These are phyloP conservation scores for Candida silvatica DNA, from an alignment of 805 yeast species.

Conservation along the genomic window DNA sequence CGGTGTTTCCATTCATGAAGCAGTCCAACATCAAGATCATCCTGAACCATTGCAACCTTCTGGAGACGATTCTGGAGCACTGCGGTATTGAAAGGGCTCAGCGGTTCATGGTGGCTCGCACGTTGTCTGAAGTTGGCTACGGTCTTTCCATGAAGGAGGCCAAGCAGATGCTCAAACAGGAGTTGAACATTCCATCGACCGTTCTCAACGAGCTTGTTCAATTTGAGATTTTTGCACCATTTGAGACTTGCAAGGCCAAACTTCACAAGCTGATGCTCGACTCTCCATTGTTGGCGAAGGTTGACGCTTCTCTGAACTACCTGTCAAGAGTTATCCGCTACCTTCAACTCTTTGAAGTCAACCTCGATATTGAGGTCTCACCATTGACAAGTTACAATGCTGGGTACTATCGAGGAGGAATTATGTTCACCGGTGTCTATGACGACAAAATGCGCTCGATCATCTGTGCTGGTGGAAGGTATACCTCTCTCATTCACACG, in stretches of 20 bases:
- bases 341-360: conserved; percentile 51
- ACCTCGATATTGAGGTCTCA: conserved; percentile 41
- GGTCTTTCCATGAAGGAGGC: conserved; percentile 58
- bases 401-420: conserved; percentile 67
- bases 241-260: conserved; percentile 53
- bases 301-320: conserved; percentile 57
- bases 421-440: conserved; percentile 82
- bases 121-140: conserved; percentile 70
- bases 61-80: conserved; percentile 70
- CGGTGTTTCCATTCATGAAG: conserved; percentile 59
- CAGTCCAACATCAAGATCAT: conserved; percentile 48
- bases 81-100: conserved; percentile 77
- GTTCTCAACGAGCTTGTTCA: conserved; percentile 72
- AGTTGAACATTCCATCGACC: conserved; percentile 71
- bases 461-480: conserved; percentile 91
- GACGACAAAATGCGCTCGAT: conserved; percentile 46
- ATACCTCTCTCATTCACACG: conserved; percentile 62
- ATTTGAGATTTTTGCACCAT: conserved; percentile 69
- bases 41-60: conserved; percentile 73
- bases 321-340: conserved; percentile 49
- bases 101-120: conserved; percentile 54
- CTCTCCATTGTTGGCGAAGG: conserved; percentile 49
- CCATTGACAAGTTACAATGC: conserved; percentile 84
- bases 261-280: conserved; percentile 67
- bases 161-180: conserved; percentile 38